phyloP scores from a whole-genome alignment of 2,329 filamentous ascomycete genomes.

The Fusarium caatingaense region DNA sequence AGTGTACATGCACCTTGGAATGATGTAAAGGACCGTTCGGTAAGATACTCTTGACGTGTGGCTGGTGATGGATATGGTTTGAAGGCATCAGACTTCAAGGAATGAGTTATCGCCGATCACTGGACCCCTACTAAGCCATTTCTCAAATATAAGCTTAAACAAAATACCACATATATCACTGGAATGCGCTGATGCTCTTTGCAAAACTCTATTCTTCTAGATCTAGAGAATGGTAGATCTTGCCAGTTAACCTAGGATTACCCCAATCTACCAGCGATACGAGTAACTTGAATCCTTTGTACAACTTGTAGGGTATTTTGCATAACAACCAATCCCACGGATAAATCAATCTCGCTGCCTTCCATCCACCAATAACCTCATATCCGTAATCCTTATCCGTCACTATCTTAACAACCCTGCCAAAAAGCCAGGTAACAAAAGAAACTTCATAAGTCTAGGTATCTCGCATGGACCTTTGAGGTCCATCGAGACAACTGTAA shows the following conservation, averaged over 20 bases:
- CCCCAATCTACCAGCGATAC: slow-evolving; percentile 31
- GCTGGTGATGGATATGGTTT: not conserved
- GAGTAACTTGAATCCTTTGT: slow-evolving; percentile 28
- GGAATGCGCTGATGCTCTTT: not conserved
- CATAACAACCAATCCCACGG: slow-evolving; percentile 30
- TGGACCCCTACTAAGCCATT: not conserved
- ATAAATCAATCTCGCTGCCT: slow-evolving; percentile 19
- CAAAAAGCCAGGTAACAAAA: slow-evolving; percentile 14
- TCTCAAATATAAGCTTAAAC: not conserved
- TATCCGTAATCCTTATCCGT: slow-evolving; percentile 1
- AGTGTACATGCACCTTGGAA: slow-evolving; percentile 13
- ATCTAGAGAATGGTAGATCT: slow-evolving; percentile 19
- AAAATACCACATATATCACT: not conserved
- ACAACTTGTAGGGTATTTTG: slow-evolving; percentile 41
- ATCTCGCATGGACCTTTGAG: not conserved
- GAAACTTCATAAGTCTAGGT: slow-evolving; percentile 17
- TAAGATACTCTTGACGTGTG: not conserved
- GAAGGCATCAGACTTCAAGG: not conserved
- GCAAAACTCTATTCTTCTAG: slow-evolving; percentile 18
- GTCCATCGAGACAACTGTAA: not conserved
- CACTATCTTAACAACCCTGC: not conserved
- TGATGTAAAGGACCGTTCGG: slow-evolving; percentile 12
- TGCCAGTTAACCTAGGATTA: slow-evolving; percentile 30
- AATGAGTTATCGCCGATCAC: slow-evolving; percentile 5
- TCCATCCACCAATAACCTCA: slow-evolving; percentile 15